Conservation (phyloP, 768 basidiomycete genomes). For the Lanmaoa rubissima region DNA sequence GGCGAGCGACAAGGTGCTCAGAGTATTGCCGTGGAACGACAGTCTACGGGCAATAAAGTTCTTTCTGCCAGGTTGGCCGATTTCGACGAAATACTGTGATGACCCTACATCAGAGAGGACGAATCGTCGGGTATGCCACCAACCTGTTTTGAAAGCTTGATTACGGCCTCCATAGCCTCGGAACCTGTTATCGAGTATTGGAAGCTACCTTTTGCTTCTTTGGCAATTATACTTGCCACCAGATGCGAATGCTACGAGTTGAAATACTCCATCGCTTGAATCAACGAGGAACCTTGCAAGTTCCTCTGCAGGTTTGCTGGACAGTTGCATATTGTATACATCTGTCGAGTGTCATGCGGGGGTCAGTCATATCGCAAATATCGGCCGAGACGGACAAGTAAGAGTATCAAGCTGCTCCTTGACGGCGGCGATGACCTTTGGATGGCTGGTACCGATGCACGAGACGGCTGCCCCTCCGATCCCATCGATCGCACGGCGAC, state of each 20-base stretch:
- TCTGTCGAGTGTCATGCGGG: conserved; percentile 41
- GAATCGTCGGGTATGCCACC: conserved; percentile 3
- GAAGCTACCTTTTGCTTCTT: neutral
- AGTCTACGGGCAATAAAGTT: conserved; percentile 79
- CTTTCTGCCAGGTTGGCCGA: conserved; percentile 62
- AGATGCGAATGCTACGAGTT: conserved; percentile 65
- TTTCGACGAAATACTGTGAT: conserved; percentile 66
- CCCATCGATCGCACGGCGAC: conserved; percentile 68
- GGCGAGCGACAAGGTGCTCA: conserved; percentile 66
- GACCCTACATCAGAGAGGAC: conserved; percentile 8
- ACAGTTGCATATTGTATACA: conserved; percentile 84
- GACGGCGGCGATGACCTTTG: conserved; percentile 66
- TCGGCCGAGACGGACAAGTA: conserved; percentile 51
- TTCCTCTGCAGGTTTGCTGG: conserved; percentile 78
- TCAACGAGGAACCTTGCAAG: conserved; percentile 66
- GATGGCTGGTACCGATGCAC: conserved; percentile 74
- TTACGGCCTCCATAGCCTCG: conserved; percentile 85
- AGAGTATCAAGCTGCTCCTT: conserved; percentile 80
- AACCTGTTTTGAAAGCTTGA: conserved; percentile 81
- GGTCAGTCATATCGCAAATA: neutral
- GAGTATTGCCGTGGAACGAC: conserved; percentile 85
- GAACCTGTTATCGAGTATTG: conserved; percentile 51
- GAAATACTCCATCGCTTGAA: conserved; percentile 73
- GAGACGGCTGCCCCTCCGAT: conserved; percentile 86
- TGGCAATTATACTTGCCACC: conserved; percentile 50